These are phyloP conservation scores for Saccharomycopsis fermentans DNA, from an alignment of 805 yeast species.

Conservation along the genomic window DNA sequence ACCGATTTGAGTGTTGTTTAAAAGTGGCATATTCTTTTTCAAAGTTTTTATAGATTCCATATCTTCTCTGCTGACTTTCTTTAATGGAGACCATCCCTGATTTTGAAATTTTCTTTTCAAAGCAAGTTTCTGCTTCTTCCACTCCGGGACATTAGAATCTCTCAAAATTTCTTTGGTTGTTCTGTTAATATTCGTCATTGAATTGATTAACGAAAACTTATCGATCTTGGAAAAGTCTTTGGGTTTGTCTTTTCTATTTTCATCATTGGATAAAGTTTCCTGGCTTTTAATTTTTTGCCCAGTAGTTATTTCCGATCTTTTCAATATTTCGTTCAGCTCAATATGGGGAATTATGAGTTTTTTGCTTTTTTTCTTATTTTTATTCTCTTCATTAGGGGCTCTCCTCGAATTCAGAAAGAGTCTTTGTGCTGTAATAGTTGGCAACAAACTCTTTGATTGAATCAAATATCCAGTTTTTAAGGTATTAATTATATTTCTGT, in stretches of 20 bases:
- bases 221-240: background rate
- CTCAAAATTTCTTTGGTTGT: constrained; percentile 17
- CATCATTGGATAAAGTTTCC: background rate
- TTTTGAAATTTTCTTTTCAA: constrained; percentile 50
- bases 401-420: background rate
- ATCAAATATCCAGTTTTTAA: background rate
- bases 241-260: background rate
- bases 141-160: constrained; percentile 37
- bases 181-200: constrained; percentile 22
- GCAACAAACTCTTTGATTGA: background rate
- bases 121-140: constrained; percentile 64
- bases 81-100: constrained; percentile 55
- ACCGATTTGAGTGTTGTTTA: constrained; percentile 50
- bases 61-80: constrained; percentile 54
- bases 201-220: constrained; percentile 18
- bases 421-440: background rate
- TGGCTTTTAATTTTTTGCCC: background rate
- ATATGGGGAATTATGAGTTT: background rate
- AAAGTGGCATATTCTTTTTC: constrained; percentile 47
- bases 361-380: background rate
- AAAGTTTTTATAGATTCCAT: constrained; percentile 55
- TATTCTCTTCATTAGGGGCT: background rate
- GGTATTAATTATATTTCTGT: background rate
- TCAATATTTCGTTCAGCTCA: background rate
- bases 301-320: background rate